These are phyloP conservation scores for Talaromyces verruculosus DNA, from an alignment of 2,329 filamentous ascomycete genomes.

Conservation along the genomic window DNA sequence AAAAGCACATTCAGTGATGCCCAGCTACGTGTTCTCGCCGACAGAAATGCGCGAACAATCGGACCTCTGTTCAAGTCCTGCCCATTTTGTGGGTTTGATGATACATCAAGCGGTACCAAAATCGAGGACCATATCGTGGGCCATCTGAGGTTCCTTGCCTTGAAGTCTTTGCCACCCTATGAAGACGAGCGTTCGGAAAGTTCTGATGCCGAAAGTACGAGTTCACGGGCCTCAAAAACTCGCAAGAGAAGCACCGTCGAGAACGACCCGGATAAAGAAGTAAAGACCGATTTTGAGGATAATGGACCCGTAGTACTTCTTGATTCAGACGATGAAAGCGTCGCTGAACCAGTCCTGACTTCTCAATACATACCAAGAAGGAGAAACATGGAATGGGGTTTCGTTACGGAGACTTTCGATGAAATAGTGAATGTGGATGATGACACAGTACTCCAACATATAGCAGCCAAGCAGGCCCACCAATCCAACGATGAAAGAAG, in stretches of 20 bases:
- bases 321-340: neutral
- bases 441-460: neutral
- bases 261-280: neutral
- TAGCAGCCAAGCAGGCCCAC: neutral
- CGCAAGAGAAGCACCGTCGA: conserved; percentile 1
- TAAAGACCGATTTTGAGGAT: neutral
- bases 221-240: neutral
- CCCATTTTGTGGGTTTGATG: conserved; percentile 10
- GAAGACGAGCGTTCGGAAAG: conserved; percentile 5
- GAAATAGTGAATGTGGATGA: neutral
- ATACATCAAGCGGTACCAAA: neutral
- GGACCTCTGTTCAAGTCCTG: conserved; percentile 17
- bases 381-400: neutral
- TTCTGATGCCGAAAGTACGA: neutral
- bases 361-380: neutral
- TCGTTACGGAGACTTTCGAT: neutral
- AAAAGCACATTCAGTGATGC: conserved; percentile 2
- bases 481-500: neutral
- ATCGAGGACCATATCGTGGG: conserved; percentile 14
- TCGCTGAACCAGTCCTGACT: neutral
- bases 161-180: conserved; percentile 14
- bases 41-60: neutral
- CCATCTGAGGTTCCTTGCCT: conserved; percentile 17
- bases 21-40: conserved; percentile 7
- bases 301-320: neutral